Evolutionary conservation across 2,329 filamentous ascomycete genomes (phyloP).

Genomic region (Paramyrothecium sp.): DNA sequence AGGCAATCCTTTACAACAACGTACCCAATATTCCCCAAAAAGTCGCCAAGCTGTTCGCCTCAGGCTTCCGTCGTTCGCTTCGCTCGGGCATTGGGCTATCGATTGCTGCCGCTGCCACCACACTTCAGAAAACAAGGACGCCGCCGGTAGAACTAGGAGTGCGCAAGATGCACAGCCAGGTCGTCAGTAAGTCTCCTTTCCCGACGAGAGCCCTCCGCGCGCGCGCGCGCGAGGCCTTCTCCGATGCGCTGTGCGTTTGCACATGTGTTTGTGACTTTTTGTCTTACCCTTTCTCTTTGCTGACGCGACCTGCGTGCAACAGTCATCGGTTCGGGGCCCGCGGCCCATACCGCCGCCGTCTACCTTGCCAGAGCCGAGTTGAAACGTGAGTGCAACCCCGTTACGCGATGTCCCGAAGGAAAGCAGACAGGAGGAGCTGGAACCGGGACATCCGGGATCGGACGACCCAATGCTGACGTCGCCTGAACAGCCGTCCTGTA

Average conservation of each 20-base stretch:
- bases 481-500: constrained; percentile 71
- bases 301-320: constrained; percentile 3
- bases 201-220: background rate
- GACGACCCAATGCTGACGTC: background rate
- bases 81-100: constrained; percentile 74
- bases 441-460: background rate
- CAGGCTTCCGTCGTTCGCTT: constrained; percentile 72
- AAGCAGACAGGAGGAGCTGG: constrained; percentile 9
- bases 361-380: constrained; percentile 94
- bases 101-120: constrained; percentile 65
- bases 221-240: too few relatives aligned
- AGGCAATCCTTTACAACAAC: constrained; percentile 4
- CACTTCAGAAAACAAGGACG: constrained; percentile 53
- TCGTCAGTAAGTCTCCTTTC: constrained; percentile 68
- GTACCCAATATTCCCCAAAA: constrained; percentile 10
- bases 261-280: too few relatives aligned
- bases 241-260: too few relatives aligned
- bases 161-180: constrained; percentile 84
- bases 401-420: background rate
- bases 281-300: constrained; percentile 2
- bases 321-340: constrained; percentile 92
- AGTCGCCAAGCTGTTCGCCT: constrained; percentile 88
- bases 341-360: constrained; percentile 94
- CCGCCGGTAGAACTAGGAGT: constrained; percentile 33
- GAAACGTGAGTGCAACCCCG: constrained; percentile 57